Evolutionary conservation across 2,329 filamentous ascomycete genomes (phyloP), one percentile per base, ranked within the genome.

Genomic region (Alternaria consortialis): DNA sequence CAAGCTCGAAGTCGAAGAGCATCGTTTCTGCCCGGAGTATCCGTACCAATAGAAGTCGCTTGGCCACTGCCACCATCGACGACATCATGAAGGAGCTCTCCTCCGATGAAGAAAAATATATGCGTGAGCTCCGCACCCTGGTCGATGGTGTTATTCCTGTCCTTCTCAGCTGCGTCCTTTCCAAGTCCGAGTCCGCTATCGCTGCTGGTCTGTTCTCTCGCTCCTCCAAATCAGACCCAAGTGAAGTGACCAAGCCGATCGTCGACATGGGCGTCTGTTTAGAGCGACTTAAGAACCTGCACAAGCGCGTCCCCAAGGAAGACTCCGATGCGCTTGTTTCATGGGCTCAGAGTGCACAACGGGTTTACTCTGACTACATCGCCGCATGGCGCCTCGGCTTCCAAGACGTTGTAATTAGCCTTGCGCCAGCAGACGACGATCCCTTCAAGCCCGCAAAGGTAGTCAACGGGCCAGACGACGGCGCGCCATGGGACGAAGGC

Each of bases 101-200:
- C 11, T 87, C 90, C 5, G 95, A 98, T 69, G 95, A 99, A 78
- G 83, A 87, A 44, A 91, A 95, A 68, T 99, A 98, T 74, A 90
- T 91, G 79, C 87, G 94, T 56, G 95, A 99, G 79, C 85, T 99
- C 32, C 93, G 93, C 74, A 97, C 95, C 0, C 81, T 99, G 32
- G 94, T 98, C 7, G 94, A 97, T 70, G 95, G 95, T 57, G 94
- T 99, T 23, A 92, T 99, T 57, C 95, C 95, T 0, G 94, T 98
- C 2, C 85, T 99, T 2, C 82, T 99, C 53, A 92, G 90, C 9
- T 92, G 93, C 66, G 91, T 97, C 8, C 85, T 97, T 12, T 91
- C 89, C 9, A 88, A 91, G 62, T 88, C 88, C 1, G 87, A 89
- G 64, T 86, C 87, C 7, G 85, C 86, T 13, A 84, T 88, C 48